Conservation (phyloP, 352 stramenopile species). For the Phytophthora europaea region DNA sequence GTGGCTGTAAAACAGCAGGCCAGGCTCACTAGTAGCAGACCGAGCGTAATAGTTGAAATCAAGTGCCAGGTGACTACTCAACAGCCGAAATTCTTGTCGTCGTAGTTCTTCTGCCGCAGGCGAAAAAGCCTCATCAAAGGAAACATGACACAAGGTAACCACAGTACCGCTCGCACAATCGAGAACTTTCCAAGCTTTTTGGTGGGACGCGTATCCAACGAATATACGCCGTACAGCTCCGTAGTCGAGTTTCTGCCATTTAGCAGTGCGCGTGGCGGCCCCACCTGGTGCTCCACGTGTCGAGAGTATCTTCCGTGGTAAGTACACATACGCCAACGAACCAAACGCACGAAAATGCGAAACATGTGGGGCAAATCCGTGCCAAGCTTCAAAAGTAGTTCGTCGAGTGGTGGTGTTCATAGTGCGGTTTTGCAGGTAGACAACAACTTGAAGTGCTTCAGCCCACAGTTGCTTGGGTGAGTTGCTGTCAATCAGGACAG, state of each 20-base stretch:
- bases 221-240: conserved; percentile 1
- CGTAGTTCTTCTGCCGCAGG: conserved; percentile 3
- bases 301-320: conserved; percentile 1
- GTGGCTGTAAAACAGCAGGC: conserved; percentile 8
- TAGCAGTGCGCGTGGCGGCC: not conserved
- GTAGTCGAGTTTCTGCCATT: conserved; percentile 4
- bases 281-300: conserved; percentile 1
- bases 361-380: not conserved
- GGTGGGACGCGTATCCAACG: conserved; percentile 2
- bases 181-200: conserved; percentile 4
- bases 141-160: conserved; percentile 1
- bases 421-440: conserved; percentile 14
- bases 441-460: conserved; percentile 4
- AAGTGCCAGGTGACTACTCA: not conserved
- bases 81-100: conserved; percentile 5
- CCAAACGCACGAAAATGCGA: conserved; percentile 7
- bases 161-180: not conserved
- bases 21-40: conserved; percentile 2
- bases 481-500: not conserved
- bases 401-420: conserved; percentile 4
- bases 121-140: conserved; percentile 11
- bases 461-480: conserved; percentile 12
- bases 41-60: conserved; percentile 4
- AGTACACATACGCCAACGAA: conserved; percentile 7
- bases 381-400: conserved; percentile 1